Percentiles rank a stretch among this genome's conserved stretches.
Conservation (phyloP, 306 rosid genomes). For the Sphenostylis stenocarpa region DNA sequence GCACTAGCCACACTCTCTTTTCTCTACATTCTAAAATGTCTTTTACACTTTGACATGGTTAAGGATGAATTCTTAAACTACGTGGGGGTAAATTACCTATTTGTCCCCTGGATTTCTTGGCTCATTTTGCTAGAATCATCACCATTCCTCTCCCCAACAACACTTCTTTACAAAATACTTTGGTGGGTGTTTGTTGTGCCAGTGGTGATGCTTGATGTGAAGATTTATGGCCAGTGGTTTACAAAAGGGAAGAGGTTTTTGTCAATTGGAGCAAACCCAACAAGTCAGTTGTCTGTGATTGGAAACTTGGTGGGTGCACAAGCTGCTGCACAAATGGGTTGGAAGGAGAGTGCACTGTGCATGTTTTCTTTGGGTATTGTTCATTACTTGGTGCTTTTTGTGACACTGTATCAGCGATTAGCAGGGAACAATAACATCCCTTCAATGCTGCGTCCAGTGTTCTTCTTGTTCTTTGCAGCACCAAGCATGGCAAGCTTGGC, state of each 20-base stretch:
- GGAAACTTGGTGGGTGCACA: conserved; percentile 57
- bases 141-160: conserved; percentile 32
- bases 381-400: conserved; percentile 57
- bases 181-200: conserved; percentile 52
- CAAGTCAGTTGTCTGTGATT: conserved; percentile 56
- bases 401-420: conserved; percentile 58
- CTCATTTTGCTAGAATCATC: conserved; percentile 52
- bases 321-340: conserved; percentile 53
- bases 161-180: conserved; percentile 28
- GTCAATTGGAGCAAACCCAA: conserved; percentile 51
- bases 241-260: conserved; percentile 47
- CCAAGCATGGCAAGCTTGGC: conserved; percentile 61
- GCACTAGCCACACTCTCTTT: conserved; percentile 39
- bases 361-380: conserved; percentile 57
- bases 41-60: conserved; percentile 44
- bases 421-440: conserved; percentile 46
- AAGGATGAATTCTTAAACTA: conserved; percentile 50
- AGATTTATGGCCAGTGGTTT: conserved; percentile 63
- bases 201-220: conserved; percentile 48
- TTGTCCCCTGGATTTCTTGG: conserved; percentile 61
- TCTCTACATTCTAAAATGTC: conserved; percentile 50
- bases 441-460: conserved; percentile 46
- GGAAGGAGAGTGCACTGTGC: conserved; percentile 55
- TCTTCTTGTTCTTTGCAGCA: conserved; percentile 64
- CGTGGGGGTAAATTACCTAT: conserved; percentile 51